Evolutionary conservation across 2,329 filamentous ascomycete species (phyloP), one percentile per base, ranked within the genome.

Genomic region (Podosphaera fusca): DNA sequence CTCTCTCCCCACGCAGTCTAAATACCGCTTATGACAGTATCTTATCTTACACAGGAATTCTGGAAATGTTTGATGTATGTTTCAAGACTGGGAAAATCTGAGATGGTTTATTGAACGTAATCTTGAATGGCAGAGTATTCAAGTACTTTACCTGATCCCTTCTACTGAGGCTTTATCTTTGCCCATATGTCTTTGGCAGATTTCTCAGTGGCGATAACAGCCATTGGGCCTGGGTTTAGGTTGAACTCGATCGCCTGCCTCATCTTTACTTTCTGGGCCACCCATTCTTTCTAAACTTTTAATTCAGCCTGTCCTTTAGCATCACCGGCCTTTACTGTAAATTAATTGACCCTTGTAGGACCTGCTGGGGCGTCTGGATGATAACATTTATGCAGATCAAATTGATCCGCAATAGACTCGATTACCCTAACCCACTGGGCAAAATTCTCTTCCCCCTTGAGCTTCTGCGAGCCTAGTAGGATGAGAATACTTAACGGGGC

Each of bases 231-330:
- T 21, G 49, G 30, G 29, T 52, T 10, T n/a, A 52, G 10, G 49
- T 52, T 52, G n/a, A 52, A 52, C 30, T 52, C 49, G 35, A 52
- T 52, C 10, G 49, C 49, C n/a, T 52, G 49, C 29, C 49, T 52
- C 49, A 52, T 52, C 29, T 52, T 52, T 52, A n/a, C 49, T 7
- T 52, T 9, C 30, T 52, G 49, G 29, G 49, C 10, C 2, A 21
- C 21, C 21, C 21, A 21, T 21, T 21, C 21, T 21, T 21, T 21
- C 21, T 21, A 21, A 21, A 21, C 31, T 52, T 34, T 52, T 9
- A 52, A 34, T 34, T 33, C 35, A 47, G 45, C 45, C 29, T n/a
- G n/a, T 6, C 45, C 45, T 47, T 47, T 21, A 21, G 21, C 12
- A 52, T 52, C 30, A 52, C 36, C 30, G n/a, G 33, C 5, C 2